phyloP scores from a whole-genome alignment of 306 rosid genomes.

The Vicia sativa region DNA sequence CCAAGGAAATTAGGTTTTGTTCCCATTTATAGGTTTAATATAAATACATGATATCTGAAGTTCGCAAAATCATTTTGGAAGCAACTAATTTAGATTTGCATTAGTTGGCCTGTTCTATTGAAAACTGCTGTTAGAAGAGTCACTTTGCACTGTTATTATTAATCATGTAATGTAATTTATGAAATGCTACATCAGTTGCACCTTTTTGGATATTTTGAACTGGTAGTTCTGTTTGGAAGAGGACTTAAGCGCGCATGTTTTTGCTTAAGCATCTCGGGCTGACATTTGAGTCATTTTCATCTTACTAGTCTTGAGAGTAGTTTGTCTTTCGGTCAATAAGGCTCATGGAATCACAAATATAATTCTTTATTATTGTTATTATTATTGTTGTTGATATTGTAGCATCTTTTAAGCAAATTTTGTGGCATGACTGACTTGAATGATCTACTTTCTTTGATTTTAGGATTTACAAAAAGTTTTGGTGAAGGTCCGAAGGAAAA shows the following conservation, averaged over 20 bases:
- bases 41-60: slow-evolving; percentile 24
- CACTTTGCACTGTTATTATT: slow-evolving; percentile 20
- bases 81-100: slow-evolving; percentile 5
- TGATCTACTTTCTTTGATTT: slow-evolving; percentile 33
- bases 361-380: no score
- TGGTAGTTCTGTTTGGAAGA: not conserved
- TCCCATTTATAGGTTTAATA: slow-evolving; percentile 4
- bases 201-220: slow-evolving; percentile 15
- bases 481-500: slow-evolving; percentile 86
- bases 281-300: not conserved
- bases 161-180: not conserved
- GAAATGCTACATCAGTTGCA: slow-evolving; percentile 1
- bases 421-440: slow-evolving; percentile 7
- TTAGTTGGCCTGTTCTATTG: slow-evolving; percentile 10
- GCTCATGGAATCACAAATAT: not conserved
- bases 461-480: slow-evolving; percentile 78
- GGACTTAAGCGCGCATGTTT: not conserved
- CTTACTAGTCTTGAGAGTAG: not conserved
- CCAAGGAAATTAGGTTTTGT: slow-evolving; percentile 20
- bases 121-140: not conserved
- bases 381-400: not conserved
- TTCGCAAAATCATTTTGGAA: slow-evolving; percentile 7
- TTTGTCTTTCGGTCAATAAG: slow-evolving; percentile 2
- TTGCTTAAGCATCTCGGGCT: not conserved
- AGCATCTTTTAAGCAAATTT: slow-evolving; percentile 1